Percentiles rank a stretch among this genome's conserved stretches.
Evolutionary conservation across 2,329 filamentous ascomycete species (phyloP).

Genomic region (Pseudogymnoascus sp.): DNA sequence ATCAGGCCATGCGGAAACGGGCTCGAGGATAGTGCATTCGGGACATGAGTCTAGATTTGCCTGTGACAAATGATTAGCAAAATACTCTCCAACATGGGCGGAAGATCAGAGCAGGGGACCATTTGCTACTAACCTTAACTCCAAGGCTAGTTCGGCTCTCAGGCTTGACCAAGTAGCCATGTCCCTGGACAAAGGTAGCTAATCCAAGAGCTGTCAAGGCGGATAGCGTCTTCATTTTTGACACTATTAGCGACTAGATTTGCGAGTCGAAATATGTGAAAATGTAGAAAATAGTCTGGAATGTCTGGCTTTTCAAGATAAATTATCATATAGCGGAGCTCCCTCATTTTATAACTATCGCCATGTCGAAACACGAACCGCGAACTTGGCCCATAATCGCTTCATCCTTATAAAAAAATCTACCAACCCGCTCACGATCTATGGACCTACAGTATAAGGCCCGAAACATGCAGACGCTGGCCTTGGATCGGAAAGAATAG

Average conservation of each 20-base stretch:
- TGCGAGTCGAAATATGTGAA: background rate
- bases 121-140: slow-evolving; percentile 30
- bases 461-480: background rate
- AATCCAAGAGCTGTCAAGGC: background rate
- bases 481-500: background rate
- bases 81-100: background rate
- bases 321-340: background rate
- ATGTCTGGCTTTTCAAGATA: background rate
- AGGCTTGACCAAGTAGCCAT: slow-evolving; percentile 39
- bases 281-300: background rate
- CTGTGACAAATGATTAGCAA: slow-evolving; percentile 23
- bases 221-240: background rate
- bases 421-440: background rate
- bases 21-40: slow-evolving; percentile 46
- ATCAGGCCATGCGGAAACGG: slow-evolving; percentile 42
- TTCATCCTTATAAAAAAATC: background rate
- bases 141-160: slow-evolving; percentile 38
- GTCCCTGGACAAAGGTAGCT: slow-evolving; percentile 27
- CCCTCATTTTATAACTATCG: background rate
- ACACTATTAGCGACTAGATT: background rate
- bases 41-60: slow-evolving; percentile 42
- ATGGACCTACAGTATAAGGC: background rate
- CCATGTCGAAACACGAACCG: background rate
- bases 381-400: background rate
- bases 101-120: background rate